These are phyloP conservation scores for Ustilaginoidea virens DNA, from an alignment of 2,329 filamentous ascomycete genomes.

Conservation along the genomic window DNA sequence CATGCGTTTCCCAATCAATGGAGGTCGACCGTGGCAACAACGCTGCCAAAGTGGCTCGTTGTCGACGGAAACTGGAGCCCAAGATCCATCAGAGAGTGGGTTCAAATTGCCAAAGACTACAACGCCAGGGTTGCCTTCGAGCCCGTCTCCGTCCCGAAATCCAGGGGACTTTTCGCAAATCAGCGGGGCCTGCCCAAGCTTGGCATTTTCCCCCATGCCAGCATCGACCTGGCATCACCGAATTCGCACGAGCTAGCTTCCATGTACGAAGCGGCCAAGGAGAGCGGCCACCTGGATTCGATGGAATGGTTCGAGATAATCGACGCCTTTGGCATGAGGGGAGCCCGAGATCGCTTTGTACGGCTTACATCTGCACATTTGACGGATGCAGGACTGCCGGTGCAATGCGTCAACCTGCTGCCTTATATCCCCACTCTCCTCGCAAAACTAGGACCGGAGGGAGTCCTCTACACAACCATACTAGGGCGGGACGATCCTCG, in stretches of 20 bases:
- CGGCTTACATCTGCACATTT: slow-evolving; percentile 49
- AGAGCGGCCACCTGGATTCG: slow-evolving; percentile 51
- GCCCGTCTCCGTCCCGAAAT: slow-evolving; percentile 75
- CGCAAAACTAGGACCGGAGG: slow-evolving; percentile 64
- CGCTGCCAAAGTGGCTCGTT: slow-evolving; percentile 60
- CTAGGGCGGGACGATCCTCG: slow-evolving; percentile 52
- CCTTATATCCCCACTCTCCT: slow-evolving; percentile 77
- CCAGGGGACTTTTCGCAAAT: slow-evolving; percentile 47
- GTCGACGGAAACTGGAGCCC: slow-evolving; percentile 79
- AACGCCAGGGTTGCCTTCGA: slow-evolving; percentile 60
- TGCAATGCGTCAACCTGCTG: slow-evolving; percentile 69
- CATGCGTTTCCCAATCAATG: slow-evolving; percentile 39
- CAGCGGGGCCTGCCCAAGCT: slow-evolving; percentile 23
- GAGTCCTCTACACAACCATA: slow-evolving; percentile 61
- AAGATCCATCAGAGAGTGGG: slow-evolving; percentile 49
- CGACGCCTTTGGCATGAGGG: slow-evolving; percentile 61
- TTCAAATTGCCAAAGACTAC: slow-evolving; percentile 41
- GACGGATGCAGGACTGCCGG: slow-evolving; percentile 67
- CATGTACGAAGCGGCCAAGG: slow-evolving; percentile 59
- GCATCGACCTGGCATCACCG: slow-evolving; percentile 64
- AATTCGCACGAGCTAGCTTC: slow-evolving; percentile 69
- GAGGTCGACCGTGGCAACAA: slow-evolving; percentile 39
- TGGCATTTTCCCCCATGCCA: slow-evolving; percentile 41
- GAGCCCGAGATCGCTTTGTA: slow-evolving; percentile 58
- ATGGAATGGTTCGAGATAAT: slow-evolving; percentile 66